Evolutionary conservation across 805 yeast species (phyloP), one percentile per base, ranked within the genome.

Genomic region (Danielia oregonensis): DNA sequence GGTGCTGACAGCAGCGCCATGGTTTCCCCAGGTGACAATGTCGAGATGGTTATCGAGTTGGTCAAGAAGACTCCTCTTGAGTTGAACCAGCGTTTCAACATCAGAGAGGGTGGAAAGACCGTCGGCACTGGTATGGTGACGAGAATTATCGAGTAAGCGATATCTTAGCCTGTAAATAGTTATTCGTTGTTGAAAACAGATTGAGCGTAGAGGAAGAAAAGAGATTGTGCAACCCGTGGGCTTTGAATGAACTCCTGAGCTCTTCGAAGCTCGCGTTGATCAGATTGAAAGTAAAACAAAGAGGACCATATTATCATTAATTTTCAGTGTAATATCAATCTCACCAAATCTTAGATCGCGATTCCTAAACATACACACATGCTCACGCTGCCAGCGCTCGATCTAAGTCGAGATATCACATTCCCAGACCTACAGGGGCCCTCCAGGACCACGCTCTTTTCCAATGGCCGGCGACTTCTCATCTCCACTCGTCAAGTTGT

Each of bases 61-160:
- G 81, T 84, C 46, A 86, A 78, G 72, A 93, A 95, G 63, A 86
- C 94, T 51, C 95, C 97, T 43, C 58, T 93, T 47, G 98, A 93
- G 76, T 82, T 83, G 55, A 95, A 95, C 65, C 96, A 89, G 76
- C 86, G 97, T 72, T 93, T 93, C 84, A 93, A 93, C 81, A 77
- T 93, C 65, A 93, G 98, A 81, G 98, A 93, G 75, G 97, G 97
- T 72, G 97, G 97, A 65, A 86, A 84, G 74, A 93, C 98, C 49
- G 97, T 93, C 51, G 98, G 96, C 69, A 93, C 98, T 51, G 98
- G 98, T 75, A 74, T 93, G 74, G 79, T 93, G 55, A 93, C 98
- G 56, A 82, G 96, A 70, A 81, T 87, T 65, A 64, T 86, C 48
- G 91, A 82, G 63, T 78, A 73, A 57, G 30, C 38, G 15, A n/a